Evolutionary conservation across 176 grass and related monocot species (phyloP).

Genomic region (Tillandsia leiboldiana): DNA sequence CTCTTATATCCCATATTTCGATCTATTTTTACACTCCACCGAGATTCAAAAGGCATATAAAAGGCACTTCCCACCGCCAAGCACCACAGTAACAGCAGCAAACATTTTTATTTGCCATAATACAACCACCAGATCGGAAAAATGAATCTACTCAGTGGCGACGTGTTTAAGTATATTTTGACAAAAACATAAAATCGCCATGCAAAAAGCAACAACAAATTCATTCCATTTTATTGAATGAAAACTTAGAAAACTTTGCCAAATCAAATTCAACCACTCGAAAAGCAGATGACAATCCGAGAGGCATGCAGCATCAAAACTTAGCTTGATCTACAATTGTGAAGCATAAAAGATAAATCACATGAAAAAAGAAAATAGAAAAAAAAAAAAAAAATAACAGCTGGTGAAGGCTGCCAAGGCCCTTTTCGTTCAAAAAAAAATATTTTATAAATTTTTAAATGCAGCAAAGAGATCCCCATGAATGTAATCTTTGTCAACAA

Average conservation of each 20-base stretch:
- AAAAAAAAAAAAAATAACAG: neutral
- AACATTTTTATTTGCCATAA: too few species aligned
- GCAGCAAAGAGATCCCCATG: conserved; percentile 55
- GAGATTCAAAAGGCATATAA: too few species aligned
- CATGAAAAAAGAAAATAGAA: neutral
- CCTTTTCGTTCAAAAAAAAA: neutral
- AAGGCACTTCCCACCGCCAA: too few species aligned
- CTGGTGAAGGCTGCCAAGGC: neutral
- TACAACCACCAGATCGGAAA: too few species aligned
- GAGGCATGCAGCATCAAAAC: too few species aligned
- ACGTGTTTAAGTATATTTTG: too few species aligned
- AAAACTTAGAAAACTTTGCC: neutral
- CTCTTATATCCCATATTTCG: too few species aligned
- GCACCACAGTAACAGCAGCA: too few species aligned
- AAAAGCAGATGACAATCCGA: neutral
- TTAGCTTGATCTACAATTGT: too few species aligned
- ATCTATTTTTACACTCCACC: too few species aligned
- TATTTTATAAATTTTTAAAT: conserved; percentile 50
- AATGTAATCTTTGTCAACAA: conserved; percentile 81
- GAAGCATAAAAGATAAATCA: neutral
- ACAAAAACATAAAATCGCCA: neutral
- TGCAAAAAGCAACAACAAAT: neutral
- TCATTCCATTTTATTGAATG: neutral
- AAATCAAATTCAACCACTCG: neutral
- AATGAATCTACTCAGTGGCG: too few species aligned